phyloP scores from a whole-genome alignment of 139 green algal species.

The Closterium sp. region DNA sequence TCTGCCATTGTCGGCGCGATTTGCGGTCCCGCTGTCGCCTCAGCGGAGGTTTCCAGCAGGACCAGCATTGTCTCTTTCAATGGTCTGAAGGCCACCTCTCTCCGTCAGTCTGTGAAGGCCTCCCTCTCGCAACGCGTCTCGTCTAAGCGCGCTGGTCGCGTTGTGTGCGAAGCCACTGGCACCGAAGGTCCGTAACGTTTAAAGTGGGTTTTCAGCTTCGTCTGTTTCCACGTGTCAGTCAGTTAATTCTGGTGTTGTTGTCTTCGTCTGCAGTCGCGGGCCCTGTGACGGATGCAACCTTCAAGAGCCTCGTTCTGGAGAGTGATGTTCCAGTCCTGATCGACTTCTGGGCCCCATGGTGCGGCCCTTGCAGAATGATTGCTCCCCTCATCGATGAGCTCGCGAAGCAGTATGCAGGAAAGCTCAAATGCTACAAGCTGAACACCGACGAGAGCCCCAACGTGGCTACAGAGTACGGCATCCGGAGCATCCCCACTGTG shows the following conservation, averaged over 20 bases:
- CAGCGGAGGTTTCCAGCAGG: background rate
- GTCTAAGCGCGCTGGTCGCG: background rate
- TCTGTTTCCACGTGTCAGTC: background rate
- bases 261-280: slow-evolving; percentile 8
- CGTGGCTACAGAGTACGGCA: slow-evolving; percentile 92
- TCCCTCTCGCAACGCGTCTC: background rate
- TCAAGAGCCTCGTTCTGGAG: slow-evolving; percentile 82
- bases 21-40: background rate
- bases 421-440: slow-evolving; percentile 73
- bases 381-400: slow-evolving; percentile 64
- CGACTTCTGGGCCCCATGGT: slow-evolving; percentile 90
- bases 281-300: slow-evolving; percentile 79
- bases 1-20: background rate
- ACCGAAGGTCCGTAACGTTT: background rate
- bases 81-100: background rate
- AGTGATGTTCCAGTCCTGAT: slow-evolving; percentile 83
- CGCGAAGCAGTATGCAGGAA: slow-evolving; percentile 51
- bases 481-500: slow-evolving; percentile 93
- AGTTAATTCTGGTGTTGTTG: background rate
- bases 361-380: slow-evolving; percentile 69
- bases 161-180: background rate
- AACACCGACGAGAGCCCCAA: slow-evolving; percentile 96
- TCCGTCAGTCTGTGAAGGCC: background rate
- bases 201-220: background rate
- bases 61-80: background rate